A percentile compares a stretch with the other conserved stretches of the same genome.
phyloP scores from a whole-genome alignment of 768 basidiomycete genomes.

The Melanogaster broomeanus region DNA sequence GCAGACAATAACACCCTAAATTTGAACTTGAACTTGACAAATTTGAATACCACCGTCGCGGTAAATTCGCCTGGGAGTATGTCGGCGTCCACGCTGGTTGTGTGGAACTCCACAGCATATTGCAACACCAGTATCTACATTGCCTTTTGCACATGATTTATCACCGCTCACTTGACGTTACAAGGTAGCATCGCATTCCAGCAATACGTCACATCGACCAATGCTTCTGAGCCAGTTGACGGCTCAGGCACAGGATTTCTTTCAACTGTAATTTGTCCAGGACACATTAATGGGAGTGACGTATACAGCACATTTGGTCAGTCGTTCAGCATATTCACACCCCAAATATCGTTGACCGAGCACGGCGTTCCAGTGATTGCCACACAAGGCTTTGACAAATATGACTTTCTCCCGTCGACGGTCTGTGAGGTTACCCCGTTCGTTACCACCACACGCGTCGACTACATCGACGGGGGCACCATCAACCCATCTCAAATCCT shows the following conservation, averaged over 20 bases:
- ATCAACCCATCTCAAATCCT: neutral
- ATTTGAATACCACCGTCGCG: neutral
- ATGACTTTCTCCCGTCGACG: too few relatives aligned
- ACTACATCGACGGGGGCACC: slow-evolving; percentile 4
- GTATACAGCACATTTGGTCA: slow-evolving; percentile 4
- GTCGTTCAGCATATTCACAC: neutral
- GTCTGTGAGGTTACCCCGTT: slow-evolving; percentile 11
- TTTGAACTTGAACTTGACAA: neutral
- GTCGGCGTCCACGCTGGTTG: too few relatives aligned
- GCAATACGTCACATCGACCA: slow-evolving; percentile 1
- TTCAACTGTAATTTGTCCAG: slow-evolving; percentile 2
- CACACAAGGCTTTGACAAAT: too few relatives aligned
- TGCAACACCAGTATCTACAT: slow-evolving; percentile 2
- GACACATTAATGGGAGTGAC: neutral
- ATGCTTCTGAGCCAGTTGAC: neutral
- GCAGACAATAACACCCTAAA: neutral
- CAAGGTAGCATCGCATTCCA: neutral
- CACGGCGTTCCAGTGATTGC: neutral
- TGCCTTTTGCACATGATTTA: too few relatives aligned
- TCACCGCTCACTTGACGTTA: too few relatives aligned
- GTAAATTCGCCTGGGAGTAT: neutral
- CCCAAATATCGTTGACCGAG: neutral
- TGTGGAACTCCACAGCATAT: neutral
- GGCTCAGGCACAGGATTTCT: neutral
- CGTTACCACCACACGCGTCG: slow-evolving; percentile 13